Base-by-base conservation (phyloP, 108 stramenopile genomes). In the Cyclotella kingstonii region DNA sequence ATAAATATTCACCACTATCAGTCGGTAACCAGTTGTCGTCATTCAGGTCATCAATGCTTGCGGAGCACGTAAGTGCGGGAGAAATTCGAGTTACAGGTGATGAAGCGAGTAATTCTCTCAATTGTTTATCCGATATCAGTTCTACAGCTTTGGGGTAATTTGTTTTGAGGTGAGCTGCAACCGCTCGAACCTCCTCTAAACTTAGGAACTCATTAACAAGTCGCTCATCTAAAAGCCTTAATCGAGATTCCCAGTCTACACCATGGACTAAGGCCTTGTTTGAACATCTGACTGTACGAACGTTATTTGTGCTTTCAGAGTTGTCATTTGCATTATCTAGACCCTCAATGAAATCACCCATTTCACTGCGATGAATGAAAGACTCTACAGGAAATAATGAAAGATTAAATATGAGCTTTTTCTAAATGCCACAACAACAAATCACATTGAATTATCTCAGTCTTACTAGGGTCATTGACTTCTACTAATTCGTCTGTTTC, bases 401-500 rank as follows among this genome's bases (percentile, higher is more conserved):
- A 51, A 3, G 10, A 30, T 1, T 51, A 30, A 15, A 8, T 3
- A 28, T 14, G 0, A 30, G 19, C 26, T 4, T 4, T 51, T 1
- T 2, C 5, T 9, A 54, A 2, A 10, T 36, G 11, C 11, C 11
- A 11, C 36, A 36, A 36, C 17, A 18, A 10, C 18, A 38, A 34
- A 14, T 25, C 6, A 26, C 9, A 26, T 23, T 4, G 11, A 10
- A 49, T 26, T 28, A 1, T 19, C 35, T 0, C 21, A 35, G 14
- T 38, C 53, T 34, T 27, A 54, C 53, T 34, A 21, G 76, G 56
- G 38, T 89, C 79, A 31, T 75, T 74, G 25, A 71, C 80, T 56
- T 92, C 90, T 5, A 82, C 84, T 57, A 81, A 81, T 29, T 72
- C 88, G 70, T 99, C 98, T 7, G 93, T 96, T 69, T 99, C 99